A percentile compares a stretch with the other conserved stretches of the same genome.
Conservation (phyloP, 2,329 filamentous ascomycete species). For the Ophiognomonia clavigignenti-juglandacearum region DNA sequence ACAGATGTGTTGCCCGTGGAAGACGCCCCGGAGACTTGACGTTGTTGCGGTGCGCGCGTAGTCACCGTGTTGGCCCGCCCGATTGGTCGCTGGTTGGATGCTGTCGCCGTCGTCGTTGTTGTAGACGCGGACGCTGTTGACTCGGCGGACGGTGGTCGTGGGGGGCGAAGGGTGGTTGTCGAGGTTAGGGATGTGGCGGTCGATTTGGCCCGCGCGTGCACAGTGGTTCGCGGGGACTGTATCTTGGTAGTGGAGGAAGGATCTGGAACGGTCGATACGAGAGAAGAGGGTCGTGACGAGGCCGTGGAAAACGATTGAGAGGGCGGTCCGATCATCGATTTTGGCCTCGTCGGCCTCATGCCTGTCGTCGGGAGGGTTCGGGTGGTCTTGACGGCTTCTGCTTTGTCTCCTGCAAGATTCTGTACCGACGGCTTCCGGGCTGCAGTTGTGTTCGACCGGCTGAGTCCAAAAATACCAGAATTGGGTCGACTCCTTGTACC, state of each 20-base stretch:
- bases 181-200: slow-evolving; percentile 33
- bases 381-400: slow-evolving; percentile 1
- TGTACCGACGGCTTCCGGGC: slow-evolving; percentile 21
- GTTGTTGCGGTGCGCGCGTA: slow-evolving; percentile 1
- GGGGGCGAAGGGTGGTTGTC: slow-evolving; percentile 34
- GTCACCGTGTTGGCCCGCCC: slow-evolving; percentile 15
- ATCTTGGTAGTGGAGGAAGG: slow-evolving; percentile 5
- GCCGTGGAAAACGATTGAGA: slow-evolving; percentile 12
- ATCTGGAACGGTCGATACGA: slow-evolving; percentile 23
- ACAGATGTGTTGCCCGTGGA: background rate
- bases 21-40: slow-evolving; percentile 1
- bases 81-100: slow-evolving; percentile 4
- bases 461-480: slow-evolving; percentile 20
- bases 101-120: slow-evolving; percentile 4
- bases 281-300: slow-evolving; percentile 23
- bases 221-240: slow-evolving; percentile 14
- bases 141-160: slow-evolving; percentile 24
- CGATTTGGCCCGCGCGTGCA: slow-evolving; percentile 37
- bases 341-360: slow-evolving; percentile 14
- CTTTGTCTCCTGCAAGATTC: slow-evolving; percentile 4
- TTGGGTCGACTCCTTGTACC: slow-evolving; percentile 16
- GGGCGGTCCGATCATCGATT: slow-evolving; percentile 15
- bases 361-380: slow-evolving; percentile 17
- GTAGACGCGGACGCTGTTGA: slow-evolving; percentile 16
- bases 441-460: slow-evolving; percentile 10